Base-by-base conservation (phyloP, 768 basidiomycete genomes). In the Collybia mongolica region DNA sequence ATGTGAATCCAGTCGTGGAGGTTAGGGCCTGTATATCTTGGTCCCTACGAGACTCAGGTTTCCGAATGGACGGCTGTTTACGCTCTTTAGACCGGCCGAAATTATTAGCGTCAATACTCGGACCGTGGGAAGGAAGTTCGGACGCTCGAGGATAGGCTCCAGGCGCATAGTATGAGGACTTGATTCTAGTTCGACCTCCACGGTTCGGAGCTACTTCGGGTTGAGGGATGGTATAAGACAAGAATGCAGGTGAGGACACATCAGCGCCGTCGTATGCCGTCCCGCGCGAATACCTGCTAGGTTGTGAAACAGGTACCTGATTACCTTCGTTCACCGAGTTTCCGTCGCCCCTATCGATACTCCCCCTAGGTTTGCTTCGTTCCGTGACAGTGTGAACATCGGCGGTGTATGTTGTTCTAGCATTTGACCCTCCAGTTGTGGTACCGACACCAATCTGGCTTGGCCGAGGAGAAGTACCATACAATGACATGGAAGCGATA, bases 161-260 rank as follows among this genome's bases (percentile, higher is more conserved):
- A 3, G 78, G 73, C 7, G 79, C 75, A 51, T 80, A 82, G 59
- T 89, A 86, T 5, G 84, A 76, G 7, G 86, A 86, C 62, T 87
- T 85, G 55, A 88, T 83, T 29, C 79, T 79, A 41, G 77, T 79
- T 32, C 87, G 81, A 35, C 86, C 82, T 49, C 78, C 80, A 18
- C 52, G 49, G 11, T 53, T 60, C 14, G 56, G 46, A 38, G 58
- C 54, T 42, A 58, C 68, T 28, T 50, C 54, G 44, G 63, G 64
- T 38, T 60, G 64, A 5, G 56, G 57, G 51, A 38, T 54, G 40
- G 48, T 61, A 55, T 29, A 65, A 48, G 40, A 58, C 54, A 46
- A 63, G 65, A 53, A 60, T 50, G 48, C 66, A 63, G 82, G 80
- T 7, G 82, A 81, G 2, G 63, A 57, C 23, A 75, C 60, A 48